Base-by-base conservation (phyloP, 2,329 filamentous ascomycete species). In the Microthyrium microscopicum region DNA sequence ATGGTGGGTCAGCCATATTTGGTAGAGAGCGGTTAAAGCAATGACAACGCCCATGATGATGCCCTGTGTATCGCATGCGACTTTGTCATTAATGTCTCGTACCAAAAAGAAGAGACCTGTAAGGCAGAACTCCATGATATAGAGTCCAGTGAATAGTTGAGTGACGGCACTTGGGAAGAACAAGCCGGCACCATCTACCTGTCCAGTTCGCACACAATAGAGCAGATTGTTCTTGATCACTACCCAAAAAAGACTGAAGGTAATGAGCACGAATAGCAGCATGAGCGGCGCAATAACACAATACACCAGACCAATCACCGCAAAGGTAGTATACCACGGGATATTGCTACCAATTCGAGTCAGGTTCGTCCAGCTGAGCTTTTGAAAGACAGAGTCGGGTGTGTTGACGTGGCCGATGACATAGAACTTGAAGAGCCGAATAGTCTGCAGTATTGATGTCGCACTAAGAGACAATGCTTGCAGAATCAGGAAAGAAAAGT, bases 401-500 rank as follows among this genome's bases (percentile, higher is more conserved):
- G 35, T 34, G 26, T 38, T 38, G 15, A 27, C 32, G 9, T 74
- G 78, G 2, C 80, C 78, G 27, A 92, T 53, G 15, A 95, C 48
- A 45, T 84, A 92, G 75, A 85, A 92, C 42, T 76, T 64, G 30
- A 85, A 49, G 3, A 98, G 66, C 3, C 74, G 70, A 12, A 71
- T 73, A 17, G 92, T 70, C 48, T 95, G 89, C 9, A 94, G 61
- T 3, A 95, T 62, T 1, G 82, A 87, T 52, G 80, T 84, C 1
- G 87, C 89, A 52, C 85, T 93, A 41, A 82, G 83, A 41, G 82
- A 84, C 46, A 95, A 65, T 1, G 85, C 83, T 47, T 95, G 89
- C 6, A 98, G 73, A 50, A 94, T 78, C 74, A 98, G 84, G 66
- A 98, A 98, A 1, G 83, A 87, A 64, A 94, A 95, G 62, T 95